Base-by-base conservation (phyloP, 176 grass and related monocot species). In the Ensete ventricosum region DNA sequence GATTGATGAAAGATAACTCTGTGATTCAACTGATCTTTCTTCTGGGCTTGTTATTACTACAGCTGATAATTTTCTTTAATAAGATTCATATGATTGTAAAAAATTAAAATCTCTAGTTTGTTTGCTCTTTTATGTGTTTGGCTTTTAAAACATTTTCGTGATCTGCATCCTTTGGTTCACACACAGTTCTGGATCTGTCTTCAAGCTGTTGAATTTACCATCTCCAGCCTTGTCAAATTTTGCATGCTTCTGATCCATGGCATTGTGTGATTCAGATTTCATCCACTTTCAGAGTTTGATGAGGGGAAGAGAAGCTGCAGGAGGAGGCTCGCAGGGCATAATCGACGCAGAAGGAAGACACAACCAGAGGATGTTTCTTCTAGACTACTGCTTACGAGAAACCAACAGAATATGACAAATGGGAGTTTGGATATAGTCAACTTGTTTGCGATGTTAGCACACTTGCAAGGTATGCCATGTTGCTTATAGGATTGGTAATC, bases 251-350 rank as follows among this genome's bases (percentile, higher is more conserved):
- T 50, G 74, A 62, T 76, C 57, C 12, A 17, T 62, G 12, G 14
- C 11, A 22, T 62, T 79, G 65, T 53, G 82, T 75, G 74, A 59
- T 85, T 52, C 73, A 98, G 95, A 87, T 98, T 98, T 82, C 95
- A 98, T 69, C 88, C 90, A 0, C 90, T 98, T 22, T 81, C 90
- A 50, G 96, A 95, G 88, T 99, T 99, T 76, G 96, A 99, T 1
- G 96, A 99, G 84, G 96, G 96, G 43, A 99, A 99, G 84, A 84
- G 96, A 66, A 99, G 96, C 83, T 99, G 96, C 67, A 86, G 96
- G 53, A 79, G 96, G 66, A 86, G 96, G 81, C 96, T 99, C 2
- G 96, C 96, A 0, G 96, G 96, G 0, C 96, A 99, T 69, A 99
- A 99, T 74, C 69, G 91, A 23, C 86, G 96, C 14, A 85, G 96